Evolutionary conservation across 176 grass and related monocot genomes (phyloP).

Genomic region (Aegilops bicornis): DNA sequence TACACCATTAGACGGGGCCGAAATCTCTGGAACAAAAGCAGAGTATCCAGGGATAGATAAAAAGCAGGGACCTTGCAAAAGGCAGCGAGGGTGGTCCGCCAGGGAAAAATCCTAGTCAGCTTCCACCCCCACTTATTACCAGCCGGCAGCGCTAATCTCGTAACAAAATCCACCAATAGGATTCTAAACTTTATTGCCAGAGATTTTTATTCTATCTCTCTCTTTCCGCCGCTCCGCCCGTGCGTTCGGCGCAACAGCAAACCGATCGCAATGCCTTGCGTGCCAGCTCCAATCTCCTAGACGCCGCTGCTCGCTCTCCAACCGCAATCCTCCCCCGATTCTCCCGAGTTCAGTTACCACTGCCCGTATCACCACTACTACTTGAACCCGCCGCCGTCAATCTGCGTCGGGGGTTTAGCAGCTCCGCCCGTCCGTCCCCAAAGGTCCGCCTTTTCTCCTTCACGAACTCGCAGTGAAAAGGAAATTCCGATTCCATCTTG

Average conservation of each 20-base stretch:
- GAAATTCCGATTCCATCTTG: background rate
- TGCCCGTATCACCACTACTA: background rate
- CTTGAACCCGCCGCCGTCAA: background rate
- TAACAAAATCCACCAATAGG: constrained; percentile 12
- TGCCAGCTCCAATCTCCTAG: constrained; percentile 32
- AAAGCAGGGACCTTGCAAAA: background rate
- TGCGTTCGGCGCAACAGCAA: constrained; percentile 41
- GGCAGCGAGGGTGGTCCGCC: background rate
- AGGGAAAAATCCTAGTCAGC: background rate
- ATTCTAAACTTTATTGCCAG: background rate
- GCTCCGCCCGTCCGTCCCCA: background rate
- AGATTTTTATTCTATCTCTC: background rate
- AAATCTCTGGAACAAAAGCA: no score
- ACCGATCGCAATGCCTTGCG: constrained; percentile 35
- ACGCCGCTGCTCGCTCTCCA: background rate
- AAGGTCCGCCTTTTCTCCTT: background rate
- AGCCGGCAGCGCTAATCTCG: constrained; percentile 11
- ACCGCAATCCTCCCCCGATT: constrained; percentile 20
- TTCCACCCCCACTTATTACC: background rate
- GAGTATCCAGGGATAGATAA: background rate
- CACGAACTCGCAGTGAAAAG: background rate
- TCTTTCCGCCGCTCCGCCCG: background rate
- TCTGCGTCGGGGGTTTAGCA: constrained; percentile 29
- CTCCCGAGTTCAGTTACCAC: background rate
- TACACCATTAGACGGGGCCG: no score